Evolutionary conservation across 1,284 basidiomycete genomes (phyloP), one percentile per base, ranked within the genome.

Genomic region (Apiotrichum mycotoxinovorans): DNA sequence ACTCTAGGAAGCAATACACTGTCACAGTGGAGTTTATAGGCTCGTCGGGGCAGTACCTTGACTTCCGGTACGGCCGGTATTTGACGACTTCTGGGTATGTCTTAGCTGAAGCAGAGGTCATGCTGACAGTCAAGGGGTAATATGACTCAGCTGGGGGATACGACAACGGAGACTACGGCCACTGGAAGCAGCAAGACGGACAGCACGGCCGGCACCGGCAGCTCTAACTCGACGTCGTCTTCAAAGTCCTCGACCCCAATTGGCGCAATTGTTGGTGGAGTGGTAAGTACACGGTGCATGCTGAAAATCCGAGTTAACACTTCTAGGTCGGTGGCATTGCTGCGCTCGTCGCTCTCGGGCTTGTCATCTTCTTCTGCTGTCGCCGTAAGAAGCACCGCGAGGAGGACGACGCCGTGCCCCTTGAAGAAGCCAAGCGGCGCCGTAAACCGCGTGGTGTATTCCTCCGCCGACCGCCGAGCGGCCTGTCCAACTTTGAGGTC

Each of bases 191-290:
- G 12, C 7, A 30, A 30, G 30, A 30, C 30, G 30, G 30, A 12
- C 30, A 30, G 7, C 7, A 12, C 30, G 30, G 5, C 30, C 7
- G 30, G 30, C 30, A 30, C 5, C 30, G 30, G 30, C 30, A 30
- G 11, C 30, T 9, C n/a, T 7, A 20, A 18, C 14, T 17, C 20
- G 15, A 22, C 26, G 26, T 17, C 15, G 1, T 35, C 46, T 3
- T 8, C 9, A 26, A 46, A 38, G 30, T 34, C 22, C 41, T 44
- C 71, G 51, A 63, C 63, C 26, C 52, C 52, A 2, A 23, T 53
- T 17, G 74, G 73, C 18, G 72, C 74, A 4, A 75, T 75, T 45
- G 73, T 66, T n/a, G 74, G 74, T 48, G 74, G 72, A 22, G 71
- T 71, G 17, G 73, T 76, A 20, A 49, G 47, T 49, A n/a, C n/a